Evolutionary conservation across 140 eudicot genomes (phyloP), one percentile per base, ranked within the genome.

Genomic region (Senecio squalidus): DNA sequence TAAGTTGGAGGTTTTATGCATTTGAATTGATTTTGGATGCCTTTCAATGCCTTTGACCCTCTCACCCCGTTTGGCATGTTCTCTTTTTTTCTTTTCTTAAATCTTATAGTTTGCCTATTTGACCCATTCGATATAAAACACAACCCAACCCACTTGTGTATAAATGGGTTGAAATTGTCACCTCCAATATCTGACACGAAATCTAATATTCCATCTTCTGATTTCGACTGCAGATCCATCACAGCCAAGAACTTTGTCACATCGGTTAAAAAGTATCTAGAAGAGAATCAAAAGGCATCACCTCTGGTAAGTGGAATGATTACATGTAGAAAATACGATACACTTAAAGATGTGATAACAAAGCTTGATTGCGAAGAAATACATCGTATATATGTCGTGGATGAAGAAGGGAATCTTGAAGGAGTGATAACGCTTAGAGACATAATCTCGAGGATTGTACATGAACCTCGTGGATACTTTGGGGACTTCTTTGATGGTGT

Each of bases 401-500:
- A 83, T 16, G 98, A 83, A 22, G 71, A 41, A 18, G 96, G 88
- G 22, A 58, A 84, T 65, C 79, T 91, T 1, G 96, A 79, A 55
- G 98, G 96, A 3, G 82, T 91, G 5, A 77, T 86, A 6, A 91
- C 98, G 1, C 86, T 91, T 10, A 74, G 96, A 67, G 96, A 91
- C 71, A 91, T 91, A 41, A 91, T 91, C 68, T 83, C 98, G 1
- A 86, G 79, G 79, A 84, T 91, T 8, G 98, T 86, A 14, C 94
- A 86, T n/a, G 98, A 91, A 73, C 98, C 98, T 49, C 91, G 75
- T 33, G 94, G 94, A 9, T 91, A 91, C 70, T 86, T 91, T 62
- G 96, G 96, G 4, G 98, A 91, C 64, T 86, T 91, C 82, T 91
- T 91, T 29, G 96, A 91, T 65, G 95, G 98, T 2, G 84, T 83